Evolutionary conservation across 2,329 filamentous ascomycete genomes (phyloP), one percentile per base, ranked within the genome.

Genomic region (Claviceps maximensis): DNA sequence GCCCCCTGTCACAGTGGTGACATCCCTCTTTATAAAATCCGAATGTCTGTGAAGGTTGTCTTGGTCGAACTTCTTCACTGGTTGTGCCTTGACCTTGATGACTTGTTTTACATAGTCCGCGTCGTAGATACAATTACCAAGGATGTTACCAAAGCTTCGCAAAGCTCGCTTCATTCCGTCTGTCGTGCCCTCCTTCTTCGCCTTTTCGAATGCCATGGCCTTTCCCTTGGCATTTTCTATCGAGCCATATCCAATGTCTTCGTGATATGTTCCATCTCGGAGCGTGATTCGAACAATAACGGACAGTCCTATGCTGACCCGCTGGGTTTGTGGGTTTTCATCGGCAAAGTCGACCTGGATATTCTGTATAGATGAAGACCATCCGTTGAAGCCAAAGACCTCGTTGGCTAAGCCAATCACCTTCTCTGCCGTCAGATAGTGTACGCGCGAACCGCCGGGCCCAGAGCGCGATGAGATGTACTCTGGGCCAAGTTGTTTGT

Each of bases 101-200:
- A 97, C 87, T 66, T 89, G 90, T 51, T 83, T 78, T 53, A 98
- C 74, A 65, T 95, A 98, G 56, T 91, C 84, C 69, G 96, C 95
- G 71, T 98, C 93, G 69, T 98, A 97, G 55, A 98, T 83, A 73
- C 93, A 98, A 65, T 97, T 98, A n/a, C 93, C 93, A 52, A 98
- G 75, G 17, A 97, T 86, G 62, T 97, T 97, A 55, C 93, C 93
- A 69, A 98, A 98, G 58, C 83, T 96, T 55, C 91, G 79, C 62
- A 98, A 66, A 1, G 93, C 82, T 59, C 93, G 79, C 70, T 98
- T 98, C 64, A 98, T 66, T 1, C 83, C 93, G 70, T 98, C 93
- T 10, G 94, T 97, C 2, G 89, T 94, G 8, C 89, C 94, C 72
- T 97, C 90, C 67, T 98, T 98, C 74, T 97, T 98, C 1, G 93